Evolutionary conservation across 1,284 basidiomycete species (phyloP), one percentile per base, ranked within the genome.

Genomic region (Ustilago loliicola): DNA sequence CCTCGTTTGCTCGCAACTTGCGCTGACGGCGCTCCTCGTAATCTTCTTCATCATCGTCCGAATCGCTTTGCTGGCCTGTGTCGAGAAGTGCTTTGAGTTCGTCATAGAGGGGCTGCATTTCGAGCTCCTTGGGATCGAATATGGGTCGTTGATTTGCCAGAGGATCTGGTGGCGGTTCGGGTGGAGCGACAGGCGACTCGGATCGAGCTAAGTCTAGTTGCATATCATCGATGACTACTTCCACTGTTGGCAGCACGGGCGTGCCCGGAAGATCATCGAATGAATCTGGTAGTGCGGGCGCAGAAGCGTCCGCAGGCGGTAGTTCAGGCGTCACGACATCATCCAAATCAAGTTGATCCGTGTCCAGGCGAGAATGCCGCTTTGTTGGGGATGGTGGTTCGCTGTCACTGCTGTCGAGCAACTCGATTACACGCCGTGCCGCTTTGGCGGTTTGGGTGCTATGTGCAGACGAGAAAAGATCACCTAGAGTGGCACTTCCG

Each of bases 21-120:
- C 74, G 63, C 13, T 64, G 60, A 13, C 74, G 69, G 32, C 65
- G 63, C 57, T 70, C 45, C 42, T 79, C 77, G 61, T 79, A 79
- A 23, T 63, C 45, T 40, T 79, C 73, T n/a, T 72, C 65, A 17
- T 72, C 66, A 9, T 69, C 66, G 15, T 66, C 74, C 17, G 36
- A 36, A 25, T 69, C 70, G 56, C 62, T 66, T 3, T 27, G 57
- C 15, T 64, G 60, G 25, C 67, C 66, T 23, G 68, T 63, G 13
- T 72, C 68, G 50, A 76, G 65, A 3, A 72, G 64, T 0, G 59
- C 62, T 11, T 61, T 68, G 54, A 72, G 58, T 23, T 72, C 56
- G 23, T 77, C 70, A 23, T 74, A 74, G 27, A 67, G 45, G 19
- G 54, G 61, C 25, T 66, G 58, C 54, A 74, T 52, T n/a, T 70